phyloP scores from a whole-genome alignment of 257 asterid genomes.

The Plantago major region DNA sequence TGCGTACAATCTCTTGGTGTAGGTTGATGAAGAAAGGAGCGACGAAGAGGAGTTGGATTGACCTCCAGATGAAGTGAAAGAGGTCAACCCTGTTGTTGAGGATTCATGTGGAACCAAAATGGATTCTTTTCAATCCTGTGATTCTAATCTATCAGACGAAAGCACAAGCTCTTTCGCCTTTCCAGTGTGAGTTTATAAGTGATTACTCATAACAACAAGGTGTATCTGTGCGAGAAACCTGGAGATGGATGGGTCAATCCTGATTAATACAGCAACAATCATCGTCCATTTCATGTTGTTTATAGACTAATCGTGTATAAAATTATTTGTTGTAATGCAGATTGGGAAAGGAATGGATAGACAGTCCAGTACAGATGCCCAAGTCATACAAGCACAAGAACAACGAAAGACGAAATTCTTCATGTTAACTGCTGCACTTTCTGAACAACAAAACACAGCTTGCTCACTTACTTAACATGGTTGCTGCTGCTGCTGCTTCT shows the following conservation, averaged over 20 bases:
- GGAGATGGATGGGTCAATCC: too few relatives aligned
- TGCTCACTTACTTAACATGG: too few relatives aligned
- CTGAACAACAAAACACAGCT: too few relatives aligned
- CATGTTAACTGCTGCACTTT: slow-evolving; percentile 46
- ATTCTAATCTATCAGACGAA: slow-evolving; percentile 49
- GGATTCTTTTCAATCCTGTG: slow-evolving; percentile 39
- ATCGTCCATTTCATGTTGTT: too few relatives aligned
- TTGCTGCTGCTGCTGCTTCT: too few relatives aligned
- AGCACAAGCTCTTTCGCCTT: slow-evolving; percentile 76
- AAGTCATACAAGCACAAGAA: slow-evolving; percentile 36
- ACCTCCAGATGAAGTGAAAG: slow-evolving; percentile 32
- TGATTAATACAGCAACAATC: too few relatives aligned
- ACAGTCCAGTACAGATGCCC: slow-evolving; percentile 86
- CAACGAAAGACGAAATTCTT: slow-evolving; percentile 18
- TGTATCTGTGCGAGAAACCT: too few relatives aligned
- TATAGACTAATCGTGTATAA: too few relatives aligned
- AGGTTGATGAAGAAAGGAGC: slow-evolving; percentile 37
- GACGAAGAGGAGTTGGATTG: slow-evolving; percentile 16
- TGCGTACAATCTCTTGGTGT: neutral
- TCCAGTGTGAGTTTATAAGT: slow-evolving; percentile 51
- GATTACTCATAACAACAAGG: too few relatives aligned
- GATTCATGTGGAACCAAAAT: slow-evolving; percentile 24
- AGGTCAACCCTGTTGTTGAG: slow-evolving; percentile 23
- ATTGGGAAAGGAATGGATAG: slow-evolving; percentile 64
- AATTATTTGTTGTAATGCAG: slow-evolving; percentile 29